A percentile compares a stretch with the other conserved stretches of the same genome.
Evolutionary conservation across 2,329 filamentous ascomycete species (phyloP).

Genomic region (Colletotrichum cereale): DNA sequence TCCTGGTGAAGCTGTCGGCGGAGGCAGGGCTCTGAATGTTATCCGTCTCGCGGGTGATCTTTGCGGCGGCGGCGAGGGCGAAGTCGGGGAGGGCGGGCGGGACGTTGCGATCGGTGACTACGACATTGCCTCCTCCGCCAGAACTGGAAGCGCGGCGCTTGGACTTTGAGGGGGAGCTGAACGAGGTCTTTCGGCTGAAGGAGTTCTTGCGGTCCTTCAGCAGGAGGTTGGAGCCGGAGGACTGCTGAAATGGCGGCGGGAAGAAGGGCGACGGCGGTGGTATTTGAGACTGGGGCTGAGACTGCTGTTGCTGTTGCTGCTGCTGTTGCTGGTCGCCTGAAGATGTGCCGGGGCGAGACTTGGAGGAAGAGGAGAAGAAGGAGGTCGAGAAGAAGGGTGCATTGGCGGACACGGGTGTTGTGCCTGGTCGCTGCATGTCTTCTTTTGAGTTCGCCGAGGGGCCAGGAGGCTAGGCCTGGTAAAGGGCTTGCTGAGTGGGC

Average conservation of each 20-base stretch:
- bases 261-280: constrained; percentile 38
- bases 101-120: constrained; percentile 59
- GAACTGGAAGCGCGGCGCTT: constrained; percentile 58
- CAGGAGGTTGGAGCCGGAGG: constrained; percentile 47
- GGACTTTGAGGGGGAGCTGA: constrained; percentile 54
- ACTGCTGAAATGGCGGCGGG: constrained; percentile 40
- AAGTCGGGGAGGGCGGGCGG: constrained; percentile 68
- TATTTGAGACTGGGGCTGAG: constrained; percentile 37
- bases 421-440: constrained; percentile 42
- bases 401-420: constrained; percentile 42
- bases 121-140: constrained; percentile 53
- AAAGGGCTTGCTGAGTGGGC: not conserved
- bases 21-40: constrained; percentile 45
- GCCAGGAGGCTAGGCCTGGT: constrained; percentile 15
- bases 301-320: constrained; percentile 33
- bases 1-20: constrained; percentile 56
- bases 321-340: constrained; percentile 40
- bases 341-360: constrained; percentile 43
- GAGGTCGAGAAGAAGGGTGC: constrained; percentile 53
- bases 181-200: constrained; percentile 66
- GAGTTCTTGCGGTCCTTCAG: constrained; percentile 65
- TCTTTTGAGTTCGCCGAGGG: constrained; percentile 19
- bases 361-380: constrained; percentile 51
- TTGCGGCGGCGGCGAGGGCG: constrained; percentile 63
- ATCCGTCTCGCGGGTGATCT: constrained; percentile 52